Evolutionary conservation across 768 basidiomycete species (phyloP).

Genomic region (Russula abietina): DNA sequence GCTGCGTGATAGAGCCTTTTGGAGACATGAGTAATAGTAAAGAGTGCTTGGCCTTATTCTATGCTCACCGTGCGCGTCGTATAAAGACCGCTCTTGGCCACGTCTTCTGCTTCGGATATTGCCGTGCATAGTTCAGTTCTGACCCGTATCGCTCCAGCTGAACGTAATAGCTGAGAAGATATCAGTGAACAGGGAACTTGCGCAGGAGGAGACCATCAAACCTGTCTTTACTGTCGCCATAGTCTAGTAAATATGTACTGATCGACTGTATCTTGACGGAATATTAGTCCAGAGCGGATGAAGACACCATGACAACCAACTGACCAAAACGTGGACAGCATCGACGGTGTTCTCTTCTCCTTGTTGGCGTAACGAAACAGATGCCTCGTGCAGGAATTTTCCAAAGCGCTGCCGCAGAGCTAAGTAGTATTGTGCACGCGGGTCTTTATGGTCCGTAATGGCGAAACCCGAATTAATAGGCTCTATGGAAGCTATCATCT

Average conservation of each 20-base stretch:
- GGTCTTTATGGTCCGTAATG: conserved; percentile 58
- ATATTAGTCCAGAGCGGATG: neutral
- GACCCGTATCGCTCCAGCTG: conserved; percentile 52
- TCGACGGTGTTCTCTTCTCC: conserved; percentile 81
- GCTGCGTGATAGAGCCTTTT: conserved; percentile 58
- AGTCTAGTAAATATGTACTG: conserved; percentile 66
- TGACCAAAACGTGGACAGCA: conserved; percentile 65
- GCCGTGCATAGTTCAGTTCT: conserved; percentile 62
- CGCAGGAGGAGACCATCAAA: conserved; percentile 29
- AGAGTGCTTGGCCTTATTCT: neutral
- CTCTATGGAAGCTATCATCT: conserved; percentile 65
- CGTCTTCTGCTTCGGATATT: conserved; percentile 62
- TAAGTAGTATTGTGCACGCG: conserved; percentile 42
- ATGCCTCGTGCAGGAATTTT: conserved; percentile 63
- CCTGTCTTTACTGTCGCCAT: conserved; percentile 64
- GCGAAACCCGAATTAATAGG: conserved; percentile 62
- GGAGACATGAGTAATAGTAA: neutral
- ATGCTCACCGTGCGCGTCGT: conserved; percentile 53
- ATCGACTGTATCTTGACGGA: conserved; percentile 53
- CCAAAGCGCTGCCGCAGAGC: conserved; percentile 58
- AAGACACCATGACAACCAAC: neutral
- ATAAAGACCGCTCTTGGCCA: conserved; percentile 73
- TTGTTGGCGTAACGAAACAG: conserved; percentile 58
- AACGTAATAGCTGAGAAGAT: conserved; percentile 43
- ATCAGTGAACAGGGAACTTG: neutral